Base-by-base conservation (phyloP, 129 eudicot genomes). In the Mikania micrantha region DNA sequence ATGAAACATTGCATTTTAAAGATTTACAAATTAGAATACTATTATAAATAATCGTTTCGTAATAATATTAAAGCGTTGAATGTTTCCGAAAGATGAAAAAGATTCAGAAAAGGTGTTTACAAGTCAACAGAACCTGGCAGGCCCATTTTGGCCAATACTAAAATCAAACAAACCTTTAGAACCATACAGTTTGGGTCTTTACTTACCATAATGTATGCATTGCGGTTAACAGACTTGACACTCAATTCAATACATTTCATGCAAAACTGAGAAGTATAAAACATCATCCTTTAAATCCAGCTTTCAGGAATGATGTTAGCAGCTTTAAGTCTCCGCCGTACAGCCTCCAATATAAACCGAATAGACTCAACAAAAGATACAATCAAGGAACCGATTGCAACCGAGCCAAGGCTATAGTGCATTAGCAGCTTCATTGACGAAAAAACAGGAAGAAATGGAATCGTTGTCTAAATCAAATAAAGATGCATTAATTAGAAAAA, bases 401-500 rank as follows among this genome's bases (percentile, higher is more conserved):
- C 83, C 7, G 98, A 88, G 45, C 98, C 98, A 17, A 88, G 81
- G 67, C 84, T 81, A 64, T 93, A 93, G 15, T 92, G 87, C 52
- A 44, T 66, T 28, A 93, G 96, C 70, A 95, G 84, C 83, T 86
- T 93, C 98, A 93, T 93, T 13, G 98, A 93, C 22, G 91, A 80
- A 71, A 93, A 84, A 49, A 88, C 98, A 2, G 98, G 96, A 78
- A 93, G 95, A 84, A 93, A 88, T 2, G 95, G 98, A 63, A 88
- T 83, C 50, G 77, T 84, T 28, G 82, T 74, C 96, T 93, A 85
- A 92, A 85, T 36, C 74, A 68, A 9, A 39, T 16, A 56, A 32
- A 19, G 21, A 27, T 8, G 16, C 31, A 31, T 8, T 54, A 40
- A 40, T 52, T 49, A 71, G 70, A 54, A 22, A 32, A 52, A 61